Conservation (phyloP, 257 asterid species). For the Anisodus acutangulus region DNA sequence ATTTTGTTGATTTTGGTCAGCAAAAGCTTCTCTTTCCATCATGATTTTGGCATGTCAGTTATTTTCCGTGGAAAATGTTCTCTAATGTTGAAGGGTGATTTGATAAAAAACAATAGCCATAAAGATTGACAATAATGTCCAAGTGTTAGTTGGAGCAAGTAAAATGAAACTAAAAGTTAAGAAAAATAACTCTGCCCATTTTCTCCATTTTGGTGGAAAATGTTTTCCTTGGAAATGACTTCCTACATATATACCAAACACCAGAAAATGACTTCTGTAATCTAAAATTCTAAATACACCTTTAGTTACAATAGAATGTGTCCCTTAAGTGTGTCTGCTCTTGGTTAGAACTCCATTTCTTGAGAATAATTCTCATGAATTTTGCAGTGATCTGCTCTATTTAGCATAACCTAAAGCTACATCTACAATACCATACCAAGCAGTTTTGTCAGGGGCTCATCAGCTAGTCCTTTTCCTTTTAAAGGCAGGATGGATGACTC, state of each 20-base stretch:
- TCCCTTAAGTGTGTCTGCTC: neutral
- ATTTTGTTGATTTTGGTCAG: no score
- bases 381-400: neutral
- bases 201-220: neutral
- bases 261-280: neutral
- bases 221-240: neutral
- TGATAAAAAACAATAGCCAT: no score
- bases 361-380: neutral
- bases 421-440: constrained; percentile 16
- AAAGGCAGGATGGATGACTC: constrained; percentile 64
- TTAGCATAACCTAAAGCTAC: neutral
- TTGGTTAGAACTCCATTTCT: neutral
- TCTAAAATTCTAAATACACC: neutral
- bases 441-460: constrained; percentile 20
- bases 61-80: no score
- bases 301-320: neutral
- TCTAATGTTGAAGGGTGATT: no score
- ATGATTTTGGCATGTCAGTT: no score
- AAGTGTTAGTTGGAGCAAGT: neutral
- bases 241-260: neutral
- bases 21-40: no score
- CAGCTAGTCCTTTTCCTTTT: constrained; percentile 58
- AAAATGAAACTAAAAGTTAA: no score
- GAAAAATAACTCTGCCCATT: neutral
- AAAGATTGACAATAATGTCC: neutral